A percentile compares a stretch with the other conserved stretches of the same genome.
Evolutionary conservation across 352 stramenopile genomes (phyloP).

Genomic region (Phytophthora megakarya): DNA sequence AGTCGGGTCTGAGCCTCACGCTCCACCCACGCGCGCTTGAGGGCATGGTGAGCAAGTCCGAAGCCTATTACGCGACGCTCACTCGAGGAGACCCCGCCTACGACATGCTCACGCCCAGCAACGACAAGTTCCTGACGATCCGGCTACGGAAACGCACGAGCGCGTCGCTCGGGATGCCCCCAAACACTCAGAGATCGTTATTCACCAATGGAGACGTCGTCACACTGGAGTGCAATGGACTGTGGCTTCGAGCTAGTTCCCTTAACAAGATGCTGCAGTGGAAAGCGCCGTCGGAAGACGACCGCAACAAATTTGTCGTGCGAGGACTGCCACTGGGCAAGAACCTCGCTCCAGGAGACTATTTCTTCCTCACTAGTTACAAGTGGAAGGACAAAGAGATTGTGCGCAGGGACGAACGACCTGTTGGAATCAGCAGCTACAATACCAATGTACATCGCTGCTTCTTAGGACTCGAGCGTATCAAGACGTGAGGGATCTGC

Average conservation of each 20-base stretch:
- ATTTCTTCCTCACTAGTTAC: constrained; percentile 89
- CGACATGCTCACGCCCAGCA: constrained; percentile 84
- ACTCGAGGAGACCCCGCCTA: constrained; percentile 72
- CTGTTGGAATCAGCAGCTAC: constrained; percentile 81
- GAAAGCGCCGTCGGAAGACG: constrained; percentile 83
- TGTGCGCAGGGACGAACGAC: constrained; percentile 77
- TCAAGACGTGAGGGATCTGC: constrained; percentile 59
- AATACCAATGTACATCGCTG: constrained; percentile 83
- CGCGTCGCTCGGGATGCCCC: constrained; percentile 32
- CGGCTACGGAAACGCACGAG: constrained; percentile 71
- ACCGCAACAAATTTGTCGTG: constrained; percentile 89
- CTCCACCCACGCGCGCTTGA: constrained; percentile 66
- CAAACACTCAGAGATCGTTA: constrained; percentile 60
- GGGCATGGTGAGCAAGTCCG: constrained; percentile 88
- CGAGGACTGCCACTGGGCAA: constrained; percentile 74
- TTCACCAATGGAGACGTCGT: constrained; percentile 88
- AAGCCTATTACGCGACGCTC: constrained; percentile 84
- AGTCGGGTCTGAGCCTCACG: constrained; percentile 76
- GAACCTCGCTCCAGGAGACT: constrained; percentile 75
- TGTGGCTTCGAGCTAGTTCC: constrained; percentile 78
- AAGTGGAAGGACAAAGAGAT: constrained; percentile 90
- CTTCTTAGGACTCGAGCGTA: constrained; percentile 82
- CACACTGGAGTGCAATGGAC: constrained; percentile 86
- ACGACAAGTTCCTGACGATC: constrained; percentile 85
- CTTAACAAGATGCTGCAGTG: constrained; percentile 88